Evolutionary conservation across 441 rosid species (phyloP).

Genomic region (Isatis lusitanica): DNA sequence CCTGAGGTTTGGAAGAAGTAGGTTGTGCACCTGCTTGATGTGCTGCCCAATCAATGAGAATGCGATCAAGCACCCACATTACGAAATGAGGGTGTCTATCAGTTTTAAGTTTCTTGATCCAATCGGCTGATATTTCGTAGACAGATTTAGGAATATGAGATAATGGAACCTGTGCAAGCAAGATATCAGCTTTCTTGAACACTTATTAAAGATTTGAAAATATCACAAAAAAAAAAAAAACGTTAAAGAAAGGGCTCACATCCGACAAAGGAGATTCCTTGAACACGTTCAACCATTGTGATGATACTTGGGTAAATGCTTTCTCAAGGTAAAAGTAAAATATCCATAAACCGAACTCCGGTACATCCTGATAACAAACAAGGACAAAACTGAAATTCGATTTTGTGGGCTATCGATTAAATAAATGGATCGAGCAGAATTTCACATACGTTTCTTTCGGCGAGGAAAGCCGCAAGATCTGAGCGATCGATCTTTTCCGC

Average conservation of each 20-base stretch:
- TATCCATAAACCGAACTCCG: constrained; percentile 76
- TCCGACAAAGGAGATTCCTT: constrained; percentile 68
- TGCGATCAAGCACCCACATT: constrained; percentile 69
- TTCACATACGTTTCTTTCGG: constrained; percentile 32
- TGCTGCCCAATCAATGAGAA: constrained; percentile 57
- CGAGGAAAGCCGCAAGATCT: constrained; percentile 27
- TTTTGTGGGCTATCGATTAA: neutral
- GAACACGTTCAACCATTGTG: constrained; percentile 84
- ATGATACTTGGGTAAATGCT: constrained; percentile 61
- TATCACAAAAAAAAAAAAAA: neutral
- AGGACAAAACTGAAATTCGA: neutral
- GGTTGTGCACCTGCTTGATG: constrained; percentile 59
- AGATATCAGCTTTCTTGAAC: neutral
- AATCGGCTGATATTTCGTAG: constrained; percentile 66
- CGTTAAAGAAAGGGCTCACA: constrained; percentile 42
- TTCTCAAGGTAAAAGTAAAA: constrained; percentile 78
- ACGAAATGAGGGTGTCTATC: constrained; percentile 66
- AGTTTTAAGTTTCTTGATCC: constrained; percentile 66
- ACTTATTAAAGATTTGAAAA: neutral
- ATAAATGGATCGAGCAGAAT: constrained; percentile 1
- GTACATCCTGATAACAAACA: constrained; percentile 34
- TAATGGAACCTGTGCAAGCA: constrained; percentile 58
- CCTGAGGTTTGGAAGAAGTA: constrained; percentile 81
- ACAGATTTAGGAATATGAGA: constrained; percentile 63
- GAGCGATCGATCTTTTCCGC: no score